Evolutionary conservation across 768 basidiomycete species (phyloP), one percentile per base, ranked within the genome.

Genomic region (Cyclocybe aegerita): DNA sequence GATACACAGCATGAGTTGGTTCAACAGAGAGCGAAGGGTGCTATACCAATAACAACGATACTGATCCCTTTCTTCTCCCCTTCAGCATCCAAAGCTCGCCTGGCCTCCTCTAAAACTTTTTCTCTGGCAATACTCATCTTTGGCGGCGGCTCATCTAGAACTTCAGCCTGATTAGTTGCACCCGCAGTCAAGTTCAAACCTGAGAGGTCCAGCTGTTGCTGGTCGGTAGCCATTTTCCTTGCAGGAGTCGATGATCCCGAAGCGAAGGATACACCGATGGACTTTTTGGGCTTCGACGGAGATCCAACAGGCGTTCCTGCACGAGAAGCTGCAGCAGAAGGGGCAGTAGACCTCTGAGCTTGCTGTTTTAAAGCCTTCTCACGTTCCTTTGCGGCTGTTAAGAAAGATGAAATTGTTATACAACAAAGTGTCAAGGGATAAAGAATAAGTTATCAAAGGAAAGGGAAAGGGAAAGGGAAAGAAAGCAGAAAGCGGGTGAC

Each of bases 1-100:
- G 33, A 46, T 53, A 37, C 23, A 38, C 30, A 16, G 12, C 4
- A 35, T 10, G 42, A 37, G 46, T 11, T 49, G 23, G n/a, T 32
- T 29, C 38, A 46, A 39, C 4, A 14, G 16, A 11, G 10, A 33
- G 17, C 42, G 29, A 31, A 36, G 14, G 34, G 7, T 5, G 29
- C 60, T 73, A 57, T 64, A 96, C 96, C 97, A 38, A 99, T 87
- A 39, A 99, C 93, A 23, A 98, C 88, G 58, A 99, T 71, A 65
- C 88, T 95, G 43, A 98, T 71, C 9, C 77, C 80, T 59, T 83
- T 87, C 68, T 85, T 93, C 40, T 70, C 74, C 15, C 70, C 74
- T 50, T 78, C 68, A 2, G 64, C 68, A 17, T 78, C 76, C 30
- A 87, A 63, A 3, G 70, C 71, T 46, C 71, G 75, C 54, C 67